phyloP scores from a whole-genome alignment of 345 rosid genomes.

The Eucalyptus paniculata region DNA sequence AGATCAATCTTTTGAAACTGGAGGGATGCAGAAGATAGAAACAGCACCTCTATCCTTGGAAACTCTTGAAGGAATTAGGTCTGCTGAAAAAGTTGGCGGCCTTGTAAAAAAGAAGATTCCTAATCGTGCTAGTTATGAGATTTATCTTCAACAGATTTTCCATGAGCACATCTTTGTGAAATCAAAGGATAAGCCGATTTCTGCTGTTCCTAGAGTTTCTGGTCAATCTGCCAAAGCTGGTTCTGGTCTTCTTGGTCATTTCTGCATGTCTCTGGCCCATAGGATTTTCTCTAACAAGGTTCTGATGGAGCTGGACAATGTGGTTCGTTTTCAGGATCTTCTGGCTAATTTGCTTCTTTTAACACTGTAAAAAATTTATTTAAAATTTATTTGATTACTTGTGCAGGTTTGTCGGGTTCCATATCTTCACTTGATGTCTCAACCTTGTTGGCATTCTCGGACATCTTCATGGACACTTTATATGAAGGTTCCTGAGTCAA shows the following conservation, averaged over 20 bases:
- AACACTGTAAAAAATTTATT: neutral
- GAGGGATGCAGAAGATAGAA: slow-evolving; percentile 14
- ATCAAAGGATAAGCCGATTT: slow-evolving; percentile 31
- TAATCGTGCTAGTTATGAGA: slow-evolving; percentile 46
- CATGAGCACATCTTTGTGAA: slow-evolving; percentile 52
- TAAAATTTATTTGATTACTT: neutral
- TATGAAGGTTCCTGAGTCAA: slow-evolving; percentile 68
- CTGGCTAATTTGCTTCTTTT: neutral
- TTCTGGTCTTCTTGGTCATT: slow-evolving; percentile 69
- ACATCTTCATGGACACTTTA: slow-evolving; percentile 87
- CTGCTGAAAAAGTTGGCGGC: slow-evolving; percentile 18
- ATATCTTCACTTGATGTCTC: slow-evolving; percentile 77
- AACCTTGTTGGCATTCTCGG: slow-evolving; percentile 93
- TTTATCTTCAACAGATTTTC: slow-evolving; percentile 73
- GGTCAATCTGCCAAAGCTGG: slow-evolving; percentile 39
- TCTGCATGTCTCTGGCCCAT: slow-evolving; percentile 80
- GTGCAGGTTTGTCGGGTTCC: slow-evolving; percentile 66
- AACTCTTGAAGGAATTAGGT: slow-evolving; percentile 27
- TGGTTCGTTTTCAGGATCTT: slow-evolving; percentile 28
- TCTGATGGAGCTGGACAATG: slow-evolving; percentile 60
- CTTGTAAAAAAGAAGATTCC: slow-evolving; percentile 33
- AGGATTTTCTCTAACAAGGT: slow-evolving; percentile 73
- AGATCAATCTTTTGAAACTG: slow-evolving; percentile 20
- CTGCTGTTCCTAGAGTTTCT: slow-evolving; percentile 21
- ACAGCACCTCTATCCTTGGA: slow-evolving; percentile 26